These are phyloP conservation scores for Metschnikowia lochheadii DNA, from an alignment of 805 yeast genomes.

Conservation along the genomic window DNA sequence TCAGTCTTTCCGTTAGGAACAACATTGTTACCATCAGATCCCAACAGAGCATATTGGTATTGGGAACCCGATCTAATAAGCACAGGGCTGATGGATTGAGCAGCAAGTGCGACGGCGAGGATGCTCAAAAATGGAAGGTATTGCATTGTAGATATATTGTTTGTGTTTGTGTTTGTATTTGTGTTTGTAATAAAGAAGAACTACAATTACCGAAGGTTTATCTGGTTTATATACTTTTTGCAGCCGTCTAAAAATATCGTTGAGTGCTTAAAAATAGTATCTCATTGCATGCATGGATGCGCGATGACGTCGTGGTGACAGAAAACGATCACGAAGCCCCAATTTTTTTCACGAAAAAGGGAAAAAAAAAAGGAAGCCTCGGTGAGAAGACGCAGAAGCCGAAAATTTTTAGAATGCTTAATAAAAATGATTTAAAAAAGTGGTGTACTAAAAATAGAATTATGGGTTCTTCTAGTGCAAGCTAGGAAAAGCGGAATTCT, in stretches of 20 bases:
- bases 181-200: background rate
- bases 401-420: background rate
- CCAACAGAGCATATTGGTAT: constrained; percentile 19
- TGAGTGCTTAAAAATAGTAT: background rate
- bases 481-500: too few species aligned
- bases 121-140: constrained; percentile 18
- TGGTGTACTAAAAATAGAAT: background rate
- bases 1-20: constrained; percentile 12
- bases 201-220: background rate
- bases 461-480: too few species aligned
- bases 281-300: background rate
- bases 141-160: constrained; percentile 3
- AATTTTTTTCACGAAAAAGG: background rate
- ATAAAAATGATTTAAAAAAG: background rate
- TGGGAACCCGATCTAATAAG: constrained; percentile 25
- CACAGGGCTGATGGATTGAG: constrained; percentile 18
- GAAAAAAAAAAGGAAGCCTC: too few species aligned
- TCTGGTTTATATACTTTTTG: background rate
- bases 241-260: background rate
- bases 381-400: background rate
- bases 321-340: background rate
- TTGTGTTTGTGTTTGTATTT: background rate
- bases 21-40: constrained; percentile 8
- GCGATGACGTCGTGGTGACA: background rate
- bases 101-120: constrained; percentile 24